Evolutionary conservation across 2,329 filamentous ascomycete genomes (phyloP).

Genomic region (Neospermospora avenae): DNA sequence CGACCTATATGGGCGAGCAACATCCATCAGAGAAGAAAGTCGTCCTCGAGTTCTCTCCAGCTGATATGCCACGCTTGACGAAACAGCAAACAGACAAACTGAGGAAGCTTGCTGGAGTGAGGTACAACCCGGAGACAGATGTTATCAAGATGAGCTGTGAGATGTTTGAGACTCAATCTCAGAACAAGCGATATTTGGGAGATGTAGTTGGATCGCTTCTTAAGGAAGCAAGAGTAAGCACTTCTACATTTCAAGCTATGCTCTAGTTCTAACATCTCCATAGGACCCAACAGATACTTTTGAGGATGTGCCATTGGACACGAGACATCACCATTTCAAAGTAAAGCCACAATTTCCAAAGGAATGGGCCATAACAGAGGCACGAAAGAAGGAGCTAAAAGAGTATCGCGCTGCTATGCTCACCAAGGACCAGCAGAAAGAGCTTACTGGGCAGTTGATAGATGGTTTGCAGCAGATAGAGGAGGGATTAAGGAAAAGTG

Average conservation of each 20-base stretch:
- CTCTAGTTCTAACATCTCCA: slow-evolving; percentile 19
- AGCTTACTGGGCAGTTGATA: slow-evolving; percentile 54
- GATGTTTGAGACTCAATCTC: slow-evolving; percentile 80
- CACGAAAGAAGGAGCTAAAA: slow-evolving; percentile 65
- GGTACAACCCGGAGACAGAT: slow-evolving; percentile 83
- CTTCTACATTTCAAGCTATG: not conserved
- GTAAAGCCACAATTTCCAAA: slow-evolving; percentile 69
- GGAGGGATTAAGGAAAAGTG: slow-evolving; percentile 32
- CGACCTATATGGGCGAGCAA: slow-evolving; percentile 89
- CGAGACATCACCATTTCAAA: slow-evolving; percentile 76
- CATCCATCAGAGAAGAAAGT: slow-evolving; percentile 94
- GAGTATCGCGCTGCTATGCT: slow-evolving; percentile 51
- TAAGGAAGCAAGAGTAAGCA: slow-evolving; percentile 62
- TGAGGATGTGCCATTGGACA: slow-evolving; percentile 84
- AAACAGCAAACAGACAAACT: slow-evolving; percentile 72
- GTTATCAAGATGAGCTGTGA: slow-evolving; percentile 89
- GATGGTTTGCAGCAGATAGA: slow-evolving; percentile 52
- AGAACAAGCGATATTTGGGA: slow-evolving; percentile 94
- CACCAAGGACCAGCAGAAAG: slow-evolving; percentile 52
- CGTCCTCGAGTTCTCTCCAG: slow-evolving; percentile 80
- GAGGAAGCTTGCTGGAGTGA: slow-evolving; percentile 78
- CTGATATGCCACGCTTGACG: slow-evolving; percentile 66
- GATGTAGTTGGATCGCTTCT: slow-evolving; percentile 74
- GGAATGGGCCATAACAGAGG: slow-evolving; percentile 75
- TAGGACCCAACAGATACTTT: slow-evolving; percentile 76